Conservation (phyloP, 78 protist genomes). For the Dictyostelium purpureum region DNA sequence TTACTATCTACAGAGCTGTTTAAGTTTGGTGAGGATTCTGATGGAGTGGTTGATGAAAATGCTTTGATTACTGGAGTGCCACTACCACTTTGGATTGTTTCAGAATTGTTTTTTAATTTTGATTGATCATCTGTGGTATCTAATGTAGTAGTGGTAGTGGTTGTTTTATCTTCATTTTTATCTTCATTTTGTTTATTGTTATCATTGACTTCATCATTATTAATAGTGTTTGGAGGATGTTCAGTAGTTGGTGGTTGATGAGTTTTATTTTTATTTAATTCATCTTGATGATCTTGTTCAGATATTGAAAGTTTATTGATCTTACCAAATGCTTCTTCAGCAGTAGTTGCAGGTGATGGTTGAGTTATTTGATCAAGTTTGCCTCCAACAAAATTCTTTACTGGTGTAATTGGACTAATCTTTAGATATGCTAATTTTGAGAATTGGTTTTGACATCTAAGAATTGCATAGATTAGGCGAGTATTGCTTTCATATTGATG, state of each 20-base stretch:
- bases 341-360: background rate
- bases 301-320: background rate
- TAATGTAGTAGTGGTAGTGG: background rate
- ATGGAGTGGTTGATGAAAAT: slow-evolving; percentile 12
- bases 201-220: background rate
- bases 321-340: background rate
- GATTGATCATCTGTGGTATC: background rate
- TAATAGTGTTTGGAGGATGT: background rate
- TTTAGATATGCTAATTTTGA: slow-evolving; percentile 47
- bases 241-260: background rate
- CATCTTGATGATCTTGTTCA: slow-evolving; percentile 18
- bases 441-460: slow-evolving; percentile 72
- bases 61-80: background rate
- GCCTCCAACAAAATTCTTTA: background rate
- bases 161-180: background rate
- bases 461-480: slow-evolving; percentile 75
- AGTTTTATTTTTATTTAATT: background rate
- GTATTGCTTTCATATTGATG: slow-evolving; percentile 90
- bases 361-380: background rate
- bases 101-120: too few species aligned
- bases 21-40: background rate
- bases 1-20: background rate
- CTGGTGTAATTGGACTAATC: slow-evolving; percentile 6
- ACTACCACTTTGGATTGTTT: background rate
- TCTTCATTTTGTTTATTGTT: background rate